phyloP scores from a whole-genome alignment of 106 monocot genomes.

The Dendrobium chrysotoxum region DNA sequence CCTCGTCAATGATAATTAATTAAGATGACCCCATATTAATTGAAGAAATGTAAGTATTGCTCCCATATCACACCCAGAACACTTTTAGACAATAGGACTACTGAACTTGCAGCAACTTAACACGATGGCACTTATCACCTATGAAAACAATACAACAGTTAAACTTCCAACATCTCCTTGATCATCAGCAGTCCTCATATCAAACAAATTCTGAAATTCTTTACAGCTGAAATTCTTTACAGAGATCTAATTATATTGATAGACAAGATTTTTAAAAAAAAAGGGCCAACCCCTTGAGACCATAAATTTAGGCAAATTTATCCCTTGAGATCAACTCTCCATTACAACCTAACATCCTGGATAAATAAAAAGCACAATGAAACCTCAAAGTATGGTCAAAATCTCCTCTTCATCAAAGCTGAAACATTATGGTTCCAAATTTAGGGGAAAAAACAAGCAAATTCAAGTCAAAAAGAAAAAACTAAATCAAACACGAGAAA shows the following conservation, averaged over 20 bases:
- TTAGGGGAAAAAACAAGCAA: no score
- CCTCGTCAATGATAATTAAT: not conserved
- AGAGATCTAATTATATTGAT: not conserved
- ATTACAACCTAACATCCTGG: not conserved
- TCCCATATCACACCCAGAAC: no score
- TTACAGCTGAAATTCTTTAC: not conserved
- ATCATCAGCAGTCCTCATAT: no score
- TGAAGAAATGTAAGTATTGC: no score
- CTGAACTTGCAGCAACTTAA: no score
- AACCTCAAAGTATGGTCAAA: not conserved
- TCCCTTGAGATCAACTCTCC: not conserved
- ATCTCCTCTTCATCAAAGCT: not conserved
- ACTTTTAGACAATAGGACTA: no score
- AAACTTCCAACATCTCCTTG: no score
- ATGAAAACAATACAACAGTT: no score
- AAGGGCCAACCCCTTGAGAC: not conserved
- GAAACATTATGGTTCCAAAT: not conserved
- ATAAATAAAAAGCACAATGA: not conserved
- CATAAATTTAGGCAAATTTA: not conserved
- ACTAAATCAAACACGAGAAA: not conserved
- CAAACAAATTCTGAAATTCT: not conserved
- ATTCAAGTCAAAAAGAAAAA: not conserved
- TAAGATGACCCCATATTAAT: not conserved
- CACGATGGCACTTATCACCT: no score
- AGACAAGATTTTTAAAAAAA: not conserved